phyloP scores from a whole-genome alignment of 2,329 filamentous ascomycete species.

The Clarireedia hainanense region DNA sequence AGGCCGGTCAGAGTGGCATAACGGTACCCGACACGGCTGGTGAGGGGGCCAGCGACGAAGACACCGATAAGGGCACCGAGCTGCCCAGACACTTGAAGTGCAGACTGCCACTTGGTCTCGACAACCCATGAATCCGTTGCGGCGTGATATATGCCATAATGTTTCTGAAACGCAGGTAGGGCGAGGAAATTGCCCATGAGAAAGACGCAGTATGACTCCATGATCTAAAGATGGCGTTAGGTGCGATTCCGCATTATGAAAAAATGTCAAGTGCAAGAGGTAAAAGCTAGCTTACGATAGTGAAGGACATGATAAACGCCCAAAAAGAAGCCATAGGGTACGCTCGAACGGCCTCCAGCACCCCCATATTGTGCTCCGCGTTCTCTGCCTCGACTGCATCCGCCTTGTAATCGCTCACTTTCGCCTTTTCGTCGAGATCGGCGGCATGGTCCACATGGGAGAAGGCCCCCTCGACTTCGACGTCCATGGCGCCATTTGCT shows the following conservation, averaged over 20 bases:
- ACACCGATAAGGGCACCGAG: constrained; percentile 53
- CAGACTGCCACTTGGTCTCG: constrained; percentile 47
- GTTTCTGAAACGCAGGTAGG: constrained; percentile 35
- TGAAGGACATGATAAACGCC: constrained; percentile 49
- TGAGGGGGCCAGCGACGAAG: constrained; percentile 52
- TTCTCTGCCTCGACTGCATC: constrained; percentile 43
- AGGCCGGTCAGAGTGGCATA: constrained; percentile 49
- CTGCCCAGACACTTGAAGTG: constrained; percentile 46
- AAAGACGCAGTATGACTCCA: constrained; percentile 58
- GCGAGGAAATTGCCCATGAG: constrained; percentile 53
- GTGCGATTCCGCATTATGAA: neutral
- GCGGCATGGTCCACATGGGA: too few relatives aligned
- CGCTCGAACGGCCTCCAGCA: constrained; percentile 41
- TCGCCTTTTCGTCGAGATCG: constrained; percentile 23
- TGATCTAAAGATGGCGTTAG: constrained; percentile 36
- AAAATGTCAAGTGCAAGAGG: constrained; percentile 4
- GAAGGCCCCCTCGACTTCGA: too few relatives aligned
- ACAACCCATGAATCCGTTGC: constrained; percentile 32
- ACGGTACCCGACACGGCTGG: constrained; percentile 50
- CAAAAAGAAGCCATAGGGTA: constrained; percentile 48
- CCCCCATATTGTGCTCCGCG: constrained; percentile 42
- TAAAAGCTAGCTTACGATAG: constrained; percentile 36
- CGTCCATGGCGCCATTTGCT: too few relatives aligned
- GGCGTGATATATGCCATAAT: neutral
- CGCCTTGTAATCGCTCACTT: constrained; percentile 21